A percentile compares a stretch with the other conserved stretches of the same genome.
These are phyloP conservation scores for Gorgonomyces haynaldii DNA, from an alignment of 192 early-diverging fungal genomes.

Conservation along the genomic window DNA sequence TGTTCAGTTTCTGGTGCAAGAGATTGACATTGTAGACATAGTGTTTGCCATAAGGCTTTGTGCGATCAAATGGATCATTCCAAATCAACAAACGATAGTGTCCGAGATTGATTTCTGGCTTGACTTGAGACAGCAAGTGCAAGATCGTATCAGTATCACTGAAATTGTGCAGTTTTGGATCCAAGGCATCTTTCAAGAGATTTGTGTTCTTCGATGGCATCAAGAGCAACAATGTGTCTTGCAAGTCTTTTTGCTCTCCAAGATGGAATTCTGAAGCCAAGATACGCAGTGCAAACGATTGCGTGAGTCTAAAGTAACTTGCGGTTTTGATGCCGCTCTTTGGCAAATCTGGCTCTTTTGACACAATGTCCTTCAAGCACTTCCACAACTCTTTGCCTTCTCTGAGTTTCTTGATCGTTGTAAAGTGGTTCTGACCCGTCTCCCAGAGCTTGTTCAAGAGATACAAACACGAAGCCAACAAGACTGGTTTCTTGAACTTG, in stretches of 20 bases:
- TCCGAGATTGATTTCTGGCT: not conserved
- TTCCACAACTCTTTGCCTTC: conserved; percentile 20
- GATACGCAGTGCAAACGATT: conserved; percentile 14
- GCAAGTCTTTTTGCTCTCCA: not conserved
- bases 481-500: conserved; percentile 7
- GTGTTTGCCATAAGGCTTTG: not conserved
- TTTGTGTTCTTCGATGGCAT: not conserved
- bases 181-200: not conserved
- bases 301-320: not conserved
- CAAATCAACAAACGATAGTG: not conserved
- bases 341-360: not conserved
- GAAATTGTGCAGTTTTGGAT: not conserved
- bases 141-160: not conserved
- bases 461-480: conserved; percentile 18
- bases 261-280: conserved; percentile 20
- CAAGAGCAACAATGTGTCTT: conserved; percentile 11
- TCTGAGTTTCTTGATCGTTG: conserved; percentile 14
- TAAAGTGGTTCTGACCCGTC: conserved; percentile 16
- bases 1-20: not conserved
- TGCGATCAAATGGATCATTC: not conserved
- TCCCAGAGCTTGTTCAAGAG: conserved; percentile 27
- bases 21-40: not conserved
- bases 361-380: conserved; percentile 11
- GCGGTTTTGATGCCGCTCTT: conserved; percentile 1
- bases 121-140: not conserved